Conservation (phyloP, 306 rosid species). For the Chamaecrista fasciculata region DNA sequence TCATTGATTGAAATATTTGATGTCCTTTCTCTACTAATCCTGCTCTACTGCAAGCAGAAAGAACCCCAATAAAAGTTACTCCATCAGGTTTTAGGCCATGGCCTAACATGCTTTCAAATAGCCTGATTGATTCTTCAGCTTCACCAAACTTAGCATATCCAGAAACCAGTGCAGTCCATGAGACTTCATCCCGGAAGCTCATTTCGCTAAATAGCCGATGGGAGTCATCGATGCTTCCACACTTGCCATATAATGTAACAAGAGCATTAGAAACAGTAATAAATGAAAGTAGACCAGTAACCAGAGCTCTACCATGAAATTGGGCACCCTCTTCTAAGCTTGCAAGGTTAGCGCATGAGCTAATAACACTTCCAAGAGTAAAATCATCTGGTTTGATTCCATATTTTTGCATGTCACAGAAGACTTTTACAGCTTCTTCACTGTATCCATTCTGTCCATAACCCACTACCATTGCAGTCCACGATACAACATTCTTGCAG, state of each 20-base stretch:
- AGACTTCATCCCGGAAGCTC: conserved; percentile 65
- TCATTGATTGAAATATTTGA: conserved; percentile 65
- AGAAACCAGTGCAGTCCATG: conserved; percentile 94
- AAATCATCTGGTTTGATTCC: conserved; percentile 80
- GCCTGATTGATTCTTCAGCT: conserved; percentile 61
- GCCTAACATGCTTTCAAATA: conserved; percentile 72
- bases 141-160: conserved; percentile 83
- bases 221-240: conserved; percentile 78
- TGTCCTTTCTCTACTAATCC: conserved; percentile 82
- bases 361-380: conserved; percentile 82
- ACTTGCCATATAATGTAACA: conserved; percentile 78
- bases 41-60: conserved; percentile 93
- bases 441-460: conserved; percentile 86
- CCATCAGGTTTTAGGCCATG: conserved; percentile 69
- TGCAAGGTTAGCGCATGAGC: conserved; percentile 91
- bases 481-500: conserved; percentile 73
- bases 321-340: conserved; percentile 97
- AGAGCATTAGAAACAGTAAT: conserved; percentile 83
- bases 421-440: conserved; percentile 81
- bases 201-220: conserved; percentile 65
- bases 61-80: conserved; percentile 87
- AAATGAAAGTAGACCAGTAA: conserved; percentile 67
- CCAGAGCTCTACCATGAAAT: conserved; percentile 75
- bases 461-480: conserved; percentile 93
- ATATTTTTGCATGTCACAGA: conserved; percentile 73